Percentiles rank a stretch among this genome's conserved stretches.
Conservation (phyloP, 306 rosid species). For the Trifolium fragiferum region DNA sequence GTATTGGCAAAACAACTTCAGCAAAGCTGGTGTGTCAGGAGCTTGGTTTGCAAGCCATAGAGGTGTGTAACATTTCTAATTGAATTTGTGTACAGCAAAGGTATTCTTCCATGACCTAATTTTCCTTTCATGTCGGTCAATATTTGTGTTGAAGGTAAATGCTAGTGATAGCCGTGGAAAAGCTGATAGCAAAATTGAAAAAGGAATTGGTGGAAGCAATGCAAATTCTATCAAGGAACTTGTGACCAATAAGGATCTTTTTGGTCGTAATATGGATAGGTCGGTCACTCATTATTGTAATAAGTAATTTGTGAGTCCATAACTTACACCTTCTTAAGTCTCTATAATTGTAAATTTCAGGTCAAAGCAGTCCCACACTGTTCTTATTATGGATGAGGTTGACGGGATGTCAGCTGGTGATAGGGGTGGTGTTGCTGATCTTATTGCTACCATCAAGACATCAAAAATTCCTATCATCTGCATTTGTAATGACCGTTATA, state of each 20-base stretch:
- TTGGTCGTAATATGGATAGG: slow-evolving; percentile 63
- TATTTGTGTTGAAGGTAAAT: slow-evolving; percentile 70
- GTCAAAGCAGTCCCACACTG: slow-evolving; percentile 73
- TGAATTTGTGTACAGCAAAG: slow-evolving; percentile 5
- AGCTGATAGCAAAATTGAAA: slow-evolving; percentile 87
- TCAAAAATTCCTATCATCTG: slow-evolving; percentile 95
- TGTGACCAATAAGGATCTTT: slow-evolving; percentile 65
- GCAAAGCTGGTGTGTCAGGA: slow-evolving; percentile 91
- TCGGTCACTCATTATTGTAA: slow-evolving; percentile 52
- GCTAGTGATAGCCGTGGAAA: slow-evolving; percentile 98
- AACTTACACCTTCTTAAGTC: slow-evolving; percentile 30
- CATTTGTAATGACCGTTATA: slow-evolving; percentile 97
- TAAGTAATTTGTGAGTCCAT: slow-evolving; percentile 27
- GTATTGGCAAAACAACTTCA: slow-evolving; percentile 96
- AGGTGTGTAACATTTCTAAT: slow-evolving; percentile 63
- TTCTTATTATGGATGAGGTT: slow-evolving; percentile 97
- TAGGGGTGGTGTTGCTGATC: slow-evolving; percentile 97
- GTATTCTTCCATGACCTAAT: slow-evolving; percentile 20
- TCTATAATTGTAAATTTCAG: slow-evolving; percentile 57
- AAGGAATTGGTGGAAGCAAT: slow-evolving; percentile 92
- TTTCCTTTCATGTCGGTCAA: slow-evolving; percentile 28
- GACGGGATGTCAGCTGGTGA: slow-evolving; percentile 99
- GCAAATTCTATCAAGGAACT: slow-evolving; percentile 89
- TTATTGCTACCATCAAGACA: slow-evolving; percentile 87
- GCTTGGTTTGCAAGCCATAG: slow-evolving; percentile 87